Evolutionary conservation across 345 rosid genomes (phyloP).

Genomic region (Psidium friedrichsthalianum): DNA sequence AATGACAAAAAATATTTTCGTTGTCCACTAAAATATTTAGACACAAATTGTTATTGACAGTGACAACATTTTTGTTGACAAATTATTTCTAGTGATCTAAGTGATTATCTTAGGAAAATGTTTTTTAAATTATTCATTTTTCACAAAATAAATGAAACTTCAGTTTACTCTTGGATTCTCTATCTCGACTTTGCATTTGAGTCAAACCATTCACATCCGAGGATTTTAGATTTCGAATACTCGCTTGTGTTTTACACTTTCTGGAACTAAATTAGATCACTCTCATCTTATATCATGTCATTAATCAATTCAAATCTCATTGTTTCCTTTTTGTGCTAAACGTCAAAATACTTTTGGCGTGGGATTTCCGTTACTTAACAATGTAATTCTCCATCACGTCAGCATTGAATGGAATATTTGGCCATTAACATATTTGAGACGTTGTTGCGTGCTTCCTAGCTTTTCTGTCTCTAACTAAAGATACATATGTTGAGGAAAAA

Average conservation of each 20-base stretch:
- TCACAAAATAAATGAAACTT: not conserved
- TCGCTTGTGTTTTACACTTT: not conserved
- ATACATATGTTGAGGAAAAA: not conserved
- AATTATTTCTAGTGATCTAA: not conserved
- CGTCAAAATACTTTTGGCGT: not conserved
- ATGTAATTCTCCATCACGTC: not conserved
- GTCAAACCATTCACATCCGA: not conserved
- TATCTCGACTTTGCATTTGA: not conserved
- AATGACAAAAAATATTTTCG: too few species aligned
- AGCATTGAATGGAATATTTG: not conserved
- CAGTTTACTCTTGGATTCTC: not conserved
- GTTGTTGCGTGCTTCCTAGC: not conserved
- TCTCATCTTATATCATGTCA: not conserved
- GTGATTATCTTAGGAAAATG: not conserved
- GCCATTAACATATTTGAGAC: not conserved
- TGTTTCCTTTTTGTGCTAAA: not conserved
- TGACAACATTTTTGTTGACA: not conserved
- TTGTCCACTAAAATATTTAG: not conserved
- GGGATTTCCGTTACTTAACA: not conserved
- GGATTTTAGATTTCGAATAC: not conserved
- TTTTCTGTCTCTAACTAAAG: not conserved
- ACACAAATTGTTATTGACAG: not conserved
- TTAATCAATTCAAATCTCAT: not conserved
- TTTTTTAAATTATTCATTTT: not conserved
- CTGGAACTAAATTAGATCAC: not conserved